phyloP scores from a whole-genome alignment of 2,329 filamentous ascomycete species.

The Colletotrichum eleusines region DNA sequence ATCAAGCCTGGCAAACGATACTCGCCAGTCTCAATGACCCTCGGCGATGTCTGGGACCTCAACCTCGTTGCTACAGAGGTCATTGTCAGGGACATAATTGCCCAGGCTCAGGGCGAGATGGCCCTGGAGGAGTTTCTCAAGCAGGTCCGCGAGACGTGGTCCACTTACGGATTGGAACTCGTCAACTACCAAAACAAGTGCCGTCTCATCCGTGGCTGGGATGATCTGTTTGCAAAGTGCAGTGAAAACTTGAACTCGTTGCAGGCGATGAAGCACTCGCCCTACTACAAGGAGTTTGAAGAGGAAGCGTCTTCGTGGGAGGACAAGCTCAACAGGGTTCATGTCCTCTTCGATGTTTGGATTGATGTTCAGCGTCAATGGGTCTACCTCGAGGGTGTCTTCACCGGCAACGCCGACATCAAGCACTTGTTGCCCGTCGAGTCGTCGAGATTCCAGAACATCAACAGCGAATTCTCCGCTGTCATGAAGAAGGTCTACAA shows the following conservation, averaged over 20 bases:
- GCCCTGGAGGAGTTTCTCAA: slow-evolving; percentile 97
- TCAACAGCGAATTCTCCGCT: slow-evolving; percentile 98
- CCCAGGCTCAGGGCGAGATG: slow-evolving; percentile 98
- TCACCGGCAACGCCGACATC: slow-evolving; percentile 98
- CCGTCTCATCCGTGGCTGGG: slow-evolving; percentile 96
- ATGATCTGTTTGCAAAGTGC: slow-evolving; percentile 98
- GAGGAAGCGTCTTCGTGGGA: slow-evolving; percentile 98
- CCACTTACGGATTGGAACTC: slow-evolving; percentile 92
- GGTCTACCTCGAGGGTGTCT: slow-evolving; percentile 99
- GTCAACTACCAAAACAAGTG: slow-evolving; percentile 99
- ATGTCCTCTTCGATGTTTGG: slow-evolving; percentile 99
- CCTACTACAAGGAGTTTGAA: slow-evolving; percentile 99
- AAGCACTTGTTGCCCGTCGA: slow-evolving; percentile 97
- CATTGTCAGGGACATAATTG: slow-evolving; percentile 91
- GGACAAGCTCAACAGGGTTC: slow-evolving; percentile 96
- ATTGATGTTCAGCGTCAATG: slow-evolving; percentile 99
- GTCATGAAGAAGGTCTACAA: slow-evolving; percentile 99
- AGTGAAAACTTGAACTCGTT: slow-evolving; percentile 98
- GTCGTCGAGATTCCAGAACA: slow-evolving; percentile 97
- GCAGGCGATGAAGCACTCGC: slow-evolving; percentile 98
- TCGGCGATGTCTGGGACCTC: slow-evolving; percentile 99
- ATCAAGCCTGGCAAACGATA: slow-evolving; percentile 94
- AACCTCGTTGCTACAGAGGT: slow-evolving; percentile 89
- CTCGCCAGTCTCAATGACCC: slow-evolving; percentile 91
- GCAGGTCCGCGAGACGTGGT: slow-evolving; percentile 96